Evolutionary conservation across 208 protist species (phyloP), one percentile per base, ranked within the genome.

Genomic region (Wallacemonas sp.): DNA sequence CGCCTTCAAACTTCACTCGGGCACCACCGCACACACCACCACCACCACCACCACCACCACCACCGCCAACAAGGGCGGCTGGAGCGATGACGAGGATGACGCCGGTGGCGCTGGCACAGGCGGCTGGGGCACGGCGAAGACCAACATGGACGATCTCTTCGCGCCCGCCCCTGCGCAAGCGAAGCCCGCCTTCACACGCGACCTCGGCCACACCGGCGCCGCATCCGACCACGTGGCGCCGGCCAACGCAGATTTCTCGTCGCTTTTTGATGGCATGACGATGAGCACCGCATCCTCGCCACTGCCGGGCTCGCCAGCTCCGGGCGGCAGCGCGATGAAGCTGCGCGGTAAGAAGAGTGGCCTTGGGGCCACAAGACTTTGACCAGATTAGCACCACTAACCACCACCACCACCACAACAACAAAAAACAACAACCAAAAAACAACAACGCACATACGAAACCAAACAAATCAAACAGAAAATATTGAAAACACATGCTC

Each of bases 331-430:
- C 0, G 57, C 76, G 23, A 84, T 86, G 82, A 88, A 88, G 70
- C 65, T 87, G 29, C 68, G 74, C 10, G 61, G 70, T 11, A 82
- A 74, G 61, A 87, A 86, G 65, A 76, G 74, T 20, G 74, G 86
- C 10, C 62, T 92, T 39, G 86, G 86, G 4, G 86, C 86, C 1
- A 69, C 82, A 39, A 62, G 75, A 2, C 44, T 91, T 23, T 71
- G 73, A 23, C 4, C 7, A 7, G 50, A 57, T 22, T 12, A 16
- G 14, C 36, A 41, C 36, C 7, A 41, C 36, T 7, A 41, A 14
- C 7, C 36, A 14, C 7, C 36, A 41, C 36, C 36, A 41, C 14
- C 7, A 7, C 14, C 14, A 14, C 7, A 41, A 41, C 7, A 41
- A 41, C 36, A 41, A 41, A 41, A 41, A 7, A 41, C 7, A 41